A percentile compares a stretch with the other conserved stretches of the same genome.
phyloP scores from a whole-genome alignment of 768 basidiomycete species.

The Cystofilobasidium ferigula region DNA sequence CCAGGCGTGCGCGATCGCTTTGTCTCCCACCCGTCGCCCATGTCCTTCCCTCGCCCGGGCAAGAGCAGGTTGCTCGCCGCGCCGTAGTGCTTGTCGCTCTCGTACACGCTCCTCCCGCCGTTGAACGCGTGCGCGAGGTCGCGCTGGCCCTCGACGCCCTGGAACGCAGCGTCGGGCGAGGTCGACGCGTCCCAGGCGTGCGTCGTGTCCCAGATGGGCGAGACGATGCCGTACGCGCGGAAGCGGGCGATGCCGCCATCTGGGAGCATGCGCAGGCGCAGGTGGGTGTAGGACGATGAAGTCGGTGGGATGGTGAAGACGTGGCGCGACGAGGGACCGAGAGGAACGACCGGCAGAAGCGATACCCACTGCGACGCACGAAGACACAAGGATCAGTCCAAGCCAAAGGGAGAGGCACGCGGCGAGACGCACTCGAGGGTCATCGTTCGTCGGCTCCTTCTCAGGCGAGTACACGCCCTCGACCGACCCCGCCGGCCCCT shows the following conservation, averaged over 20 bases:
- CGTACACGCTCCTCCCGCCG: slow-evolving; percentile 70
- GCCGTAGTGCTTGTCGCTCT: slow-evolving; percentile 92
- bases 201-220: slow-evolving; percentile 47
- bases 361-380: slow-evolving; percentile 52
- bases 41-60: slow-evolving; percentile 82
- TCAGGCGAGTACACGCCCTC: slow-evolving; percentile 41
- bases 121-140: slow-evolving; percentile 86
- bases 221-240: slow-evolving; percentile 73
- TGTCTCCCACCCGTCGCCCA: slow-evolving; percentile 99
- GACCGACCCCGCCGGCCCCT: slow-evolving; percentile 61
- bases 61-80: slow-evolving; percentile 80
- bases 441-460: slow-evolving; percentile 40
- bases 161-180: slow-evolving; percentile 23
- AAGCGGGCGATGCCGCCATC: slow-evolving; percentile 96
- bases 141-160: slow-evolving; percentile 40
- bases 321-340: slow-evolving; percentile 79
- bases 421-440: neutral
- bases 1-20: slow-evolving; percentile 66
- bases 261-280: slow-evolving; percentile 90
- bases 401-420: slow-evolving; percentile 32
- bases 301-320: slow-evolving; percentile 63
- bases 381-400: neutral
- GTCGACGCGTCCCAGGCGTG: slow-evolving; percentile 24
- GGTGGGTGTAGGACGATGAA: slow-evolving; percentile 50
- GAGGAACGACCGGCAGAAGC: slow-evolving; percentile 59